Base-by-base conservation (phyloP, 2,329 filamentous ascomycete species). In the Penicillium sp. region DNA sequence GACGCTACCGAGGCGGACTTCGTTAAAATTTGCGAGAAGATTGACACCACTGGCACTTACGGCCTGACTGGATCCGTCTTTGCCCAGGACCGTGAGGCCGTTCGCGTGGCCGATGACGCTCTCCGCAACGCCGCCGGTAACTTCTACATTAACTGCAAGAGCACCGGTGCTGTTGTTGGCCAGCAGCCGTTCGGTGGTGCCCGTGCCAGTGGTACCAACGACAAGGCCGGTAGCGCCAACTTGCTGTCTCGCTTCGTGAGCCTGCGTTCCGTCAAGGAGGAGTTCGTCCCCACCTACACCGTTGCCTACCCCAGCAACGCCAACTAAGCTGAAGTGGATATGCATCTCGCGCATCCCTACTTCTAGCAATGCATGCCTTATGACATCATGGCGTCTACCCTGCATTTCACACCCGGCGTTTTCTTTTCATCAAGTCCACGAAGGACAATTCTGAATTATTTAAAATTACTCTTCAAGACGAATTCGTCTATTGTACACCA, bases 151-250 rank as follows among this genome's bases (percentile, higher is more conserved):
- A 78, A 79, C 66, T 75, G 70, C 66, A 78, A 79, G 68, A 78
- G 85, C 74, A 90, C 87, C 1, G 87, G 86, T 19, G 87, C 87
- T 14, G 85, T 90, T 31, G 87, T 90, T 14, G 87, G 87, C 2
- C 87, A 90, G 77, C 87, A 90, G 76, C 84, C 87, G 4, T 90
- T 90, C 70, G 87, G 87, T 14, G 87, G 87, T 52, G 82, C 84
- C 16, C 80, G 87, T 58, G 86, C 85, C n/a, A 87, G 84, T 60
- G 87, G 87, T 24, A 90, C 87, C 8, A 89, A 90, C 70, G 87
- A 90, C 75, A 89, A 89, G 80, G 86, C 87, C 16, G 87, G 87
- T 29, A 87, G 84, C 68, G 72, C 79, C 65, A 84, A 84, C 69
- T 71, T 88, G 55, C 70, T 90, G 64, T 80, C 78, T 55, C 79